Conservation (phyloP, 2,329 filamentous ascomycete genomes). For the Colletotrichum eleusines region DNA sequence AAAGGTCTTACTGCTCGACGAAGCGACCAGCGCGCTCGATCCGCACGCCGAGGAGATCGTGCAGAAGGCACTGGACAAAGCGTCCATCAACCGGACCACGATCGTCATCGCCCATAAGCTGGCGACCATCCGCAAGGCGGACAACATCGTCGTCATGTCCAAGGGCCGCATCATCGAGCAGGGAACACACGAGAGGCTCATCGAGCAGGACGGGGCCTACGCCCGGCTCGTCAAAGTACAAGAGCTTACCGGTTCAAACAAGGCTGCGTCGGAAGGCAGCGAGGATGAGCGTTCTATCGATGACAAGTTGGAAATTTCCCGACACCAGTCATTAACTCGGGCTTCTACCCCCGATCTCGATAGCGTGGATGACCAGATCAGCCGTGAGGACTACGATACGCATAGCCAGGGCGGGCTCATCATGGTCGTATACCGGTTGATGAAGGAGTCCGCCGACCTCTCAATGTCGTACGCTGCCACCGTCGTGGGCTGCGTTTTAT, state of each 20-base stretch:
- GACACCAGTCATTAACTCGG: background rate
- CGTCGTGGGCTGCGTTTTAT: background rate
- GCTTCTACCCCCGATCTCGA: background rate
- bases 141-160: constrained; percentile 51
- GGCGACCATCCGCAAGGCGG: background rate
- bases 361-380: background rate
- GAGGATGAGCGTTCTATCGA: background rate
- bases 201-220: background rate
- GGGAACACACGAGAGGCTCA: constrained; percentile 45
- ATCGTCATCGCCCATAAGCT: background rate
- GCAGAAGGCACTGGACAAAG: background rate
- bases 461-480: background rate
- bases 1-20: background rate
- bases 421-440: background rate
- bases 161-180: constrained; percentile 46
- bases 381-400: background rate
- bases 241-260: constrained; percentile 24
- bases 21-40: background rate
- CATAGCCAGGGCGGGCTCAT: background rate
- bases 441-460: background rate
- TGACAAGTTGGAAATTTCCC: background rate
- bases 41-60: constrained; percentile 1
- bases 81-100: background rate
- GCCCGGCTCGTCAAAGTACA: constrained; percentile 42
- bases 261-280: background rate